Evolutionary conservation across 192 early-diverging fungal species (phyloP).

Genomic region (Chytriomyces sp.): DNA sequence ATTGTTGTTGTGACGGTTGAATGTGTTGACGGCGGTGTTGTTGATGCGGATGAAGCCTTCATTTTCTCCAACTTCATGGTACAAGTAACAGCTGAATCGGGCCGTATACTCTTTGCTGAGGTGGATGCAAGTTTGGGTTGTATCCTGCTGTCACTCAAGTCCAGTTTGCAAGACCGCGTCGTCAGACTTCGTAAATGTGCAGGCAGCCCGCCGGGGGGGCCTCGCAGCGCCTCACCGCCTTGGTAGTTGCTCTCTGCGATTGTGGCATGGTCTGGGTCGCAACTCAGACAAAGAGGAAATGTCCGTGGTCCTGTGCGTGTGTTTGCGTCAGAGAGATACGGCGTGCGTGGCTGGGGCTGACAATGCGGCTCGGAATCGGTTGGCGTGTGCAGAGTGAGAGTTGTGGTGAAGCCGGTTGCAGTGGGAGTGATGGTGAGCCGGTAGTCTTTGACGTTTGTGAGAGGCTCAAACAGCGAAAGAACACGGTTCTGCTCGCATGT

Average conservation of each 20-base stretch:
- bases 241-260: conserved; percentile 31
- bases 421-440: neutral
- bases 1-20: too few relatives aligned
- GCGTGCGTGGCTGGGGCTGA: too few relatives aligned
- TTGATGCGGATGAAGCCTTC: neutral
- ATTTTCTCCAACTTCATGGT: neutral
- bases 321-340: neutral
- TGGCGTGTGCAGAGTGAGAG: neutral
- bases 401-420: neutral
- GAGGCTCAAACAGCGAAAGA: neutral
- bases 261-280: conserved; percentile 2
- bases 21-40: too few relatives aligned
- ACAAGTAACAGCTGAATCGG: neutral
- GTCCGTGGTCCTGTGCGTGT: neutral
- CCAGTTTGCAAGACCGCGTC: neutral
- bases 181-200: conserved; percentile 1
- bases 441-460: neutral
- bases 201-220: conserved; percentile 15
- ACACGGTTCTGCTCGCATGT: neutral
- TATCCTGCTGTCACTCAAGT: neutral
- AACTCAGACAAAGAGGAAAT: neutral
- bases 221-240: conserved; percentile 15
- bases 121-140: neutral
- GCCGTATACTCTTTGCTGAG: neutral
- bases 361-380: neutral